A percentile compares a stretch with the other conserved stretches of the same genome.
These are phyloP conservation scores for Diaporthe sp. DNA, from an alignment of 2,329 filamentous ascomycete genomes.

Conservation along the genomic window DNA sequence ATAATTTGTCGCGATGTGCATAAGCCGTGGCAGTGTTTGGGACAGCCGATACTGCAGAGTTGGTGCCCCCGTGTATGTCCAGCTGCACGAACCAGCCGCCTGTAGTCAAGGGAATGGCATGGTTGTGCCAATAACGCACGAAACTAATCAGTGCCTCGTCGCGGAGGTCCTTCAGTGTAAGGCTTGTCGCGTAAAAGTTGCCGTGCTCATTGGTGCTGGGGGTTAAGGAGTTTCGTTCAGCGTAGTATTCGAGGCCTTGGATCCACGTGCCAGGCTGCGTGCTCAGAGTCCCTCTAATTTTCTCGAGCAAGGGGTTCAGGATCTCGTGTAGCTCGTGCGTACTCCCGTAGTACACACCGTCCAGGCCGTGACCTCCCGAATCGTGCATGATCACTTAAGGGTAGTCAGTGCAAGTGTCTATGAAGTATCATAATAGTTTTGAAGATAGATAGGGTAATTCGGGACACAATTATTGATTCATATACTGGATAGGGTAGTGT, in stretches of 20 bases:
- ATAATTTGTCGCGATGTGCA: slow-evolving; percentile 56
- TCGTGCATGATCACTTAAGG: slow-evolving; percentile 47
- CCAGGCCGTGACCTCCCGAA: slow-evolving; percentile 48
- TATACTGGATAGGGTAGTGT: slow-evolving; percentile 42
- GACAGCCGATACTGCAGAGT: slow-evolving; percentile 48
- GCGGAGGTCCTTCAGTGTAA: slow-evolving; percentile 50
- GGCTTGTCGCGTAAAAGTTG: slow-evolving; percentile 54
- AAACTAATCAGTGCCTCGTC: slow-evolving; percentile 49
- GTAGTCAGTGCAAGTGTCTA: slow-evolving; percentile 6
- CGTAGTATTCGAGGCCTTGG: slow-evolving; percentile 45
- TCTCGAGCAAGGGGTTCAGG: slow-evolving; percentile 7
- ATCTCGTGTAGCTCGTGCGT: slow-evolving; percentile 27
- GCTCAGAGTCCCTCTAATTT: slow-evolving; percentile 18
- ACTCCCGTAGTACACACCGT: slow-evolving; percentile 43
- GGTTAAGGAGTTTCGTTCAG: slow-evolving; percentile 37
- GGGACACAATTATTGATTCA: not conserved
- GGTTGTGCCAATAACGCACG: slow-evolving; percentile 48
- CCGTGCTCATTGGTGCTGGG: slow-evolving; percentile 47
- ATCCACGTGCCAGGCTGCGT: slow-evolving; percentile 43
- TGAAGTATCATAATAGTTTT: no score
- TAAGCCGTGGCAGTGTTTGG: slow-evolving; percentile 49
- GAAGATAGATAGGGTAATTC: not conserved
- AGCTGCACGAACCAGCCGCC: slow-evolving; percentile 56
- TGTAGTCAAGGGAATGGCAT: slow-evolving; percentile 40
- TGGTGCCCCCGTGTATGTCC: slow-evolving; percentile 53